Base-by-base conservation (phyloP, 1,284 basidiomycete species). In the Anthracocystis setariae region DNA sequence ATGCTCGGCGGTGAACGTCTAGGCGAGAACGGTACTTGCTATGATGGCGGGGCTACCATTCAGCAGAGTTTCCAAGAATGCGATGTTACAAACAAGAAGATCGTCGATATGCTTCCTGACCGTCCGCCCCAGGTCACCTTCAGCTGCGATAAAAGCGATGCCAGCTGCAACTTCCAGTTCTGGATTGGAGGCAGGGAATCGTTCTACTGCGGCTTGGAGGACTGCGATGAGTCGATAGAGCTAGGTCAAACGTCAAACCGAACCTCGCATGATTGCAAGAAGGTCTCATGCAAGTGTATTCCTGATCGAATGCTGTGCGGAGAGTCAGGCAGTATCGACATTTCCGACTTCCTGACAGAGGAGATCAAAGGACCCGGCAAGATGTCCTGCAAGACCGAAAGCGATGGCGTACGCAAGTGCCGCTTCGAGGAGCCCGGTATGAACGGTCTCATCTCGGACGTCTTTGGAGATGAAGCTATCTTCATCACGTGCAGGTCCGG, bases 61-160 rank as follows among this genome's bases (percentile, higher is more conserved):
- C 91, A 92, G 84, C 90, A 89, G 82, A 94, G 94, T 78, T 93
- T 94, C 83, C 95, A 98, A 83, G 92, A 96, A 89, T 98, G 95
- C 85, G 89, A 97, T 81, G 94, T 98, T 25, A 98, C 94, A 15
- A 73, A 94, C 84, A 89, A 90, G 52, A 93, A 93, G 84, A 94
- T 94, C 77, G 86, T 92, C 66, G 92, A 92, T 78, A 91, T 92
- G 86, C 89, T 94, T 45, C 92, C 92, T 0, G 90, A 88, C 57
- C 88, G 93, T 24, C 90, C 90, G 25, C 93, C 95, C 0, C 93
- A 97, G 82, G 94, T 97, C 5, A 97, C 95, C 0, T 98, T 98
- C 84, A n/a, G 64, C 61, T 78, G 76, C 50, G 65, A 74, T 33
- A 70, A 69, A 38, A 51, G 60, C 35, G 65, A 74, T 32, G 54